Evolutionary conservation across 1,284 basidiomycete genomes (phyloP).

Genomic region (Agroathelia rolfsii): DNA sequence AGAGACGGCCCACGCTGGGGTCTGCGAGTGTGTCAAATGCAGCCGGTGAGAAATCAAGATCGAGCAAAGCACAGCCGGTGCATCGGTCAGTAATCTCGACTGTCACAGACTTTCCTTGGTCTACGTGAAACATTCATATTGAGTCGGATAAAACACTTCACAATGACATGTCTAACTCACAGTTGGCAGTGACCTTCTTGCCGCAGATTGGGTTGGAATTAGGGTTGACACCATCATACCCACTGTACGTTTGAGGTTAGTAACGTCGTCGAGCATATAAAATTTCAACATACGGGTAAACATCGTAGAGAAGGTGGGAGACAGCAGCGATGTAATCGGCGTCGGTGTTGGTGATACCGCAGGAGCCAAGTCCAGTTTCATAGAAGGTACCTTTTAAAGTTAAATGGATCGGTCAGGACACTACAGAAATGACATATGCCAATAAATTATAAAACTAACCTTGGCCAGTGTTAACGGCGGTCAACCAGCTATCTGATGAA

Average conservation of each 20-base stretch:
- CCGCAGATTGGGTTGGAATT: conserved; percentile 36
- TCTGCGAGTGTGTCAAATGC: conserved; percentile 38
- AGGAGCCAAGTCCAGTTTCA: conserved; percentile 26
- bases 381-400: conserved; percentile 18
- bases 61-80: conserved; percentile 33
- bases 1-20: conserved; percentile 38
- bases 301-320: conserved; percentile 21
- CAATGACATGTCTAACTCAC: conserved; percentile 9
- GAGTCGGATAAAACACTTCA: conserved; percentile 3
- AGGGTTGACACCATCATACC: conserved; percentile 33
- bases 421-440: conserved; percentile 15
- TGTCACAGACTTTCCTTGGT: conserved; percentile 36
- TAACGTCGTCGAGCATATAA: conserved; percentile 7
- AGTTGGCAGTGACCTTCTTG: conserved; percentile 18
- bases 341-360: conserved; percentile 23
- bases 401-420: conserved; percentile 6
- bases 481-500: conserved; percentile 6
- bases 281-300: conserved; percentile 18
- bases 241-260: background rate
- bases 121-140: conserved; percentile 21
- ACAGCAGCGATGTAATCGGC: conserved; percentile 25
- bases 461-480: conserved; percentile 27
- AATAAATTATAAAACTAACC: conserved; percentile 22
- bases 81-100: conserved; percentile 57
- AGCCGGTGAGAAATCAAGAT: conserved; percentile 49